Base-by-base conservation (phyloP, 768 basidiomycete genomes). In the Serendipita vermifera region DNA sequence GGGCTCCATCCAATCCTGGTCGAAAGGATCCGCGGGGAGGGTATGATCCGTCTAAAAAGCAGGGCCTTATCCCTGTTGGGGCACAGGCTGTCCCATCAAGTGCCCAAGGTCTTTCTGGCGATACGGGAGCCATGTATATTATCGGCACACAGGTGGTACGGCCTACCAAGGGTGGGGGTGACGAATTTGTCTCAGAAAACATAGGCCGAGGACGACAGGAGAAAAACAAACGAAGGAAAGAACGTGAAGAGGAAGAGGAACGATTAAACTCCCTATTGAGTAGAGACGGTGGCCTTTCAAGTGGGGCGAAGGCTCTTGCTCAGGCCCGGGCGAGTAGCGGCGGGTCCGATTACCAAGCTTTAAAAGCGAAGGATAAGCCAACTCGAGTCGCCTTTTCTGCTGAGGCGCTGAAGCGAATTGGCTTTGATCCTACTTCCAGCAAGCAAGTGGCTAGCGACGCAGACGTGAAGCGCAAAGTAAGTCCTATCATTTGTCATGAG, bases 141-240 rank as follows among this genome's bases (percentile, higher is more conserved):
- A 74, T 93, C 20, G 81, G 82, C 0, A 88, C 90, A 2, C 86
- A 88, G 57, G 72, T 89, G 75, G 91, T 7, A 74, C 77, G 31
- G 78, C 75, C 17, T 65, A 70, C 2, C 65, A 11, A 33, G 64
- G 29, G 57, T 65, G 26, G 68, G 60, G 2, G 64, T 65, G 17
- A 46, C 60, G 9, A 85, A 61, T 82, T 77, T 59, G 64, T 81
- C 2, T 65, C 74, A 0, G 92, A 94, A 68, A 80, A 72, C 57
- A 72, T 92, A 35, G 90, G 90, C 0, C 74, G 91, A 15, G 84
- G 84, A 55, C 83, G 83, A 2, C 86, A 90, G 62, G 85, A 84
- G 17, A 84, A 76, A 63, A 80, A 84, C 3, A 80, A 80, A 60
- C 77, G 89, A 40, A 76, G 63, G 55, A 32, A 58, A 54, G 62